Conservation (phyloP, 805 yeast genomes). For the Maudiozyma serrabonitensis region DNA sequence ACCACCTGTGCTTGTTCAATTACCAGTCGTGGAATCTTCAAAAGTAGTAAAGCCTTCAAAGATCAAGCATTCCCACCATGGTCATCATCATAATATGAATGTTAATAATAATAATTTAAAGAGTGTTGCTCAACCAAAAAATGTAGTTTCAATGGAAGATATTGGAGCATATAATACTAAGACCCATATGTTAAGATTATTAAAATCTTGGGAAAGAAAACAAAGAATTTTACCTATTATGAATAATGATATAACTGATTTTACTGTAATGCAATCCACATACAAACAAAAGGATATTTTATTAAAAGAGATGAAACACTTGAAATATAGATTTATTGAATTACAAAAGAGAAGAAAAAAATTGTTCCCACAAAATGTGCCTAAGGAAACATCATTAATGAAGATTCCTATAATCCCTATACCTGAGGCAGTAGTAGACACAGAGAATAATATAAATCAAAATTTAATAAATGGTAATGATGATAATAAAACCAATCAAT, state of each 20-base stretch:
- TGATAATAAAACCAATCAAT: too few relatives aligned
- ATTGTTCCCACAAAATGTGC: not conserved
- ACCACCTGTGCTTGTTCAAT: not conserved
- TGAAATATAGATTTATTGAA: constrained; percentile 12
- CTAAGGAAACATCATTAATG: not conserved
- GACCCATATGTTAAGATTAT: not conserved
- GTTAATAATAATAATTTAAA: not conserved
- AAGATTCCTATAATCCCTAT: not conserved
- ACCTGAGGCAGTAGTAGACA: not conserved
- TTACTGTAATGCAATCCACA: constrained; percentile 10
- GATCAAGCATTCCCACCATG: not conserved
- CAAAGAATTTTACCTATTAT: not conserved
- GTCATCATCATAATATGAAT: not conserved
- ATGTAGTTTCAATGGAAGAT: constrained; percentile 8
- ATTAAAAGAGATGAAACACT: constrained; percentile 15
- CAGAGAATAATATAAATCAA: not conserved
- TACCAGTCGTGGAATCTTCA: not conserved
- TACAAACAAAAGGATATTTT: constrained; percentile 15
- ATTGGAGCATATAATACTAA: constrained; percentile 12
- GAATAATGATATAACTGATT: constrained; percentile 4
- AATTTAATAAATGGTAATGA: too few relatives aligned
- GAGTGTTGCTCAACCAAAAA: constrained; percentile 1
- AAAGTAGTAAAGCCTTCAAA: not conserved
- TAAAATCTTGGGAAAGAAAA: not conserved
- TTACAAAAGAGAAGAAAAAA: constrained; percentile 5